phyloP scores from a whole-genome alignment of 139 green algal species.

The Auxenochlorella protothecoides region DNA sequence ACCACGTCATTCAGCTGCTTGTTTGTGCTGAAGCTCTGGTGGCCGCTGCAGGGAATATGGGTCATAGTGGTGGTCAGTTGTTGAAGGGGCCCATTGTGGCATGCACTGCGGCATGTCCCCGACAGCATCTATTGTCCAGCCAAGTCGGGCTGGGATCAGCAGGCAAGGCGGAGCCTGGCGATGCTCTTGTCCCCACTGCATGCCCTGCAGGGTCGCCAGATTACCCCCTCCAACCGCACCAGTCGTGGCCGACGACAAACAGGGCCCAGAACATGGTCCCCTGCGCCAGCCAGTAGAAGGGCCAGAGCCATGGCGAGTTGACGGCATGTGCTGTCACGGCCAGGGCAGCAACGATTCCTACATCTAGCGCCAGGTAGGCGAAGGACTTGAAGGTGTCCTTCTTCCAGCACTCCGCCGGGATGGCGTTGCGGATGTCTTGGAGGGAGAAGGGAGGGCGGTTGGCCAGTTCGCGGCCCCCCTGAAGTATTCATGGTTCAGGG shows the following conservation, averaged over 20 bases:
- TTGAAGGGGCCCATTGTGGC: too few relatives aligned
- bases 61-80: too few relatives aligned
- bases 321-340: conserved; percentile 52
- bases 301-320: conserved; percentile 72
- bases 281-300: conserved; percentile 89
- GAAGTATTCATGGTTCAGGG: background rate
- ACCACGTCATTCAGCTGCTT: conserved; percentile 85
- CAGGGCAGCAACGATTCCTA: conserved; percentile 73
- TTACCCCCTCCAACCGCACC: conserved; percentile 28
- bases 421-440: conserved; percentile 67
- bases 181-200: too few relatives aligned
- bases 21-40: conserved; percentile 87
- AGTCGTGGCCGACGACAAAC: conserved; percentile 94
- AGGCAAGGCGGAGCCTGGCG: too few relatives aligned
- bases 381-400: conserved; percentile 63
- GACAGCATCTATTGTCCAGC: too few relatives aligned
- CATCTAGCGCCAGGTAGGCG: conserved; percentile 62
- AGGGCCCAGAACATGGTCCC: conserved; percentile 98
- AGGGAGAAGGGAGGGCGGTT: conserved; percentile 73
- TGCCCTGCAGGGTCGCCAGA: too few relatives aligned
- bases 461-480: conserved; percentile 31
- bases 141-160: too few relatives aligned
- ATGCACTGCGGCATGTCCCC: too few relatives aligned
- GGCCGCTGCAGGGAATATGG: conserved; percentile 49
- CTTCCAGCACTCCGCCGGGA: conserved; percentile 72